These are phyloP conservation scores for Saturnispora bothae DNA, from an alignment of 805 yeast genomes.

Conservation along the genomic window DNA sequence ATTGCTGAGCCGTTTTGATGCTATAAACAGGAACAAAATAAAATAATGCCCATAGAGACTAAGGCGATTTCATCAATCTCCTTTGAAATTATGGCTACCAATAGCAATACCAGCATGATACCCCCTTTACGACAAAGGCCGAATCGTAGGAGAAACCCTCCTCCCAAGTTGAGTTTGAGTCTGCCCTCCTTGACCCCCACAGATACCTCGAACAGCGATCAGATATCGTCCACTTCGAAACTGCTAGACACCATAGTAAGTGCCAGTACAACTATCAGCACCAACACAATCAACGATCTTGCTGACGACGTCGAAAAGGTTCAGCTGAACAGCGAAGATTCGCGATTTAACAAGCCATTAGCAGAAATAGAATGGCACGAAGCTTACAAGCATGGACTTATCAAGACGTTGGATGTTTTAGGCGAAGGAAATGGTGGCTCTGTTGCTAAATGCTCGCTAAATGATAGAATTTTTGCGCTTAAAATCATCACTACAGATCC, in stretches of 20 bases:
- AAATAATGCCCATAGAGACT: too few relatives aligned
- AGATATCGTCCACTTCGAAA: background rate
- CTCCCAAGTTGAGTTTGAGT: background rate
- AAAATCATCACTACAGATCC: conserved; percentile 66
- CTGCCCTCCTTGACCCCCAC: background rate
- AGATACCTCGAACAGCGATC: background rate
- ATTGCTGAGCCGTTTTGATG: too few relatives aligned
- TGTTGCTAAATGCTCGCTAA: conserved; percentile 70
- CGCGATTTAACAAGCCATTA: conserved; percentile 2
- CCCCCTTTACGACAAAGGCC: conserved; percentile 3
- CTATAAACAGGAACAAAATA: too few relatives aligned
- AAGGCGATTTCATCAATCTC: too few relatives aligned
- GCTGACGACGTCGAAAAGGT: too few relatives aligned
- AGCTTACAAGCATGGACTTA: conserved; percentile 46
- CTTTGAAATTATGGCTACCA: too few relatives aligned
- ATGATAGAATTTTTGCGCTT: conserved; percentile 66
- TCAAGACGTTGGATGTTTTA: conserved; percentile 55
- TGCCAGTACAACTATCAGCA: background rate
- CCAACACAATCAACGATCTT: background rate
- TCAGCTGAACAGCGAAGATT: background rate
- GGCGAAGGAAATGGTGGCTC: conserved; percentile 97
- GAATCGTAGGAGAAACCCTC: background rate
- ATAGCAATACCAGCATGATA: too few relatives aligned
- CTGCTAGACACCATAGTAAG: background rate
- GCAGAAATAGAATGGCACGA: conserved; percentile 49